These are phyloP conservation scores for Marchantia paleacea DNA, from an alignment of 225 moss, liverwort and hornwort genomes.

Conservation along the genomic window DNA sequence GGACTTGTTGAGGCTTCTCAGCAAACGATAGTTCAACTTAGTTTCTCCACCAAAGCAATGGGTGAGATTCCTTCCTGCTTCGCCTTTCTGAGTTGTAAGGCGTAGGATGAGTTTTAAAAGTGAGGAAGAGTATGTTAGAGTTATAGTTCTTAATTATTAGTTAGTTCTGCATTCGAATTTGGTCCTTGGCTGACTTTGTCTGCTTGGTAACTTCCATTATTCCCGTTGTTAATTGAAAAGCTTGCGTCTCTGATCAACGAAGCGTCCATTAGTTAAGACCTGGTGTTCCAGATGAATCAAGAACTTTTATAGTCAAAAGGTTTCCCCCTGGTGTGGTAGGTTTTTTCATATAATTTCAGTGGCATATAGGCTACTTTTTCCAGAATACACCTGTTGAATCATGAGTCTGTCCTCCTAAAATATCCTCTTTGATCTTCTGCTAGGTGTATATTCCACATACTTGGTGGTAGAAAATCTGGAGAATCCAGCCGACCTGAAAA, in stretches of 20 bases:
- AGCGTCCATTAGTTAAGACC: no score
- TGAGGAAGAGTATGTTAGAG: background rate
- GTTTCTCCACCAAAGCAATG: slow-evolving; percentile 93
- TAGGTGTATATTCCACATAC: slow-evolving; percentile 91
- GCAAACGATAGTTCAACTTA: slow-evolving; percentile 72
- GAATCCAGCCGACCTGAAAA: slow-evolving; percentile 87
- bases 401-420: no score
- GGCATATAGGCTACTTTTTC: no score
- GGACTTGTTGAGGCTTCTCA: slow-evolving; percentile 66
- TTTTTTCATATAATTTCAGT: no score
- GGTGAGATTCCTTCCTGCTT: slow-evolving; percentile 40
- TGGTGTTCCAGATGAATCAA: no score
- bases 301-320: no score
- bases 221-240: no score
- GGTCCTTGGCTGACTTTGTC: background rate
- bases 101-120: background rate
- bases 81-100: background rate
- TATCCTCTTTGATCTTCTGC: background rate
- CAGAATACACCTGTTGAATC: no score
- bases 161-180: background rate
- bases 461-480: slow-evolving; percentile 88
- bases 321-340: no score
- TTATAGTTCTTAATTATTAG: background rate
- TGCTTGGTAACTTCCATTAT: no score
- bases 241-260: no score